Base-by-base conservation (phyloP, 2,329 filamentous ascomycete species). In the Ceratocystis huliohia region DNA sequence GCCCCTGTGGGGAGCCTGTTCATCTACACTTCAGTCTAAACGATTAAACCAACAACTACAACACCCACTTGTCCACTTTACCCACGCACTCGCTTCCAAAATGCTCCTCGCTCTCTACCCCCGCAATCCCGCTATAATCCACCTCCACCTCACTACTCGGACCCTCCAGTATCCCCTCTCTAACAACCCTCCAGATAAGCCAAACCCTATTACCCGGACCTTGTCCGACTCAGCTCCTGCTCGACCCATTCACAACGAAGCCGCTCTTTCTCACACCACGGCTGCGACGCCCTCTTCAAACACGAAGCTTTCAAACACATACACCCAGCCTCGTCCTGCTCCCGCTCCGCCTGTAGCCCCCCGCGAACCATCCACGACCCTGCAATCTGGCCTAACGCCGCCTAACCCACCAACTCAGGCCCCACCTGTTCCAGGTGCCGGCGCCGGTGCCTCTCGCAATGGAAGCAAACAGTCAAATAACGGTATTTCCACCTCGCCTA, bases 131-230 rank as follows among this genome's bases (percentile, higher is more conserved):
- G 63, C 50, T 22, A 46, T 56, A 33, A n/a, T 44, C 44, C 33
- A 30, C 45, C 33, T 22, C n/a, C 64, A 66, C 10, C 37, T 41
- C 2, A 41, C 8, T 41, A 13, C 37, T 41, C 37, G 8, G 37
- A 3, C 37, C 37, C 37, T 41, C 37, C 37, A 41, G 10, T 69
- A 70, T 79, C 72, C 68, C 80, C 84, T 65, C 79, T 78, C 17
- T 85, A 86, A 70, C 82, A 83, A 76, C 78, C 82, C 64, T 83
- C 81, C 25, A 80, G 82, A 70, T 77, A 79, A 63, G 81, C 82
- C 63, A 13, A 46, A 37, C 44, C 28, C 57, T 20, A 33, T 67
- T 20, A 67, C 57, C 44, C 66, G 63, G 17, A 67, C 57, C 45
- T 13, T 59, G 25, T 67, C 66, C n/a, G 57, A 64, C 37, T 59